Evolutionary conservation across 192 early-diverging fungal species (phyloP).

Genomic region (Mortierella antarctica): DNA sequence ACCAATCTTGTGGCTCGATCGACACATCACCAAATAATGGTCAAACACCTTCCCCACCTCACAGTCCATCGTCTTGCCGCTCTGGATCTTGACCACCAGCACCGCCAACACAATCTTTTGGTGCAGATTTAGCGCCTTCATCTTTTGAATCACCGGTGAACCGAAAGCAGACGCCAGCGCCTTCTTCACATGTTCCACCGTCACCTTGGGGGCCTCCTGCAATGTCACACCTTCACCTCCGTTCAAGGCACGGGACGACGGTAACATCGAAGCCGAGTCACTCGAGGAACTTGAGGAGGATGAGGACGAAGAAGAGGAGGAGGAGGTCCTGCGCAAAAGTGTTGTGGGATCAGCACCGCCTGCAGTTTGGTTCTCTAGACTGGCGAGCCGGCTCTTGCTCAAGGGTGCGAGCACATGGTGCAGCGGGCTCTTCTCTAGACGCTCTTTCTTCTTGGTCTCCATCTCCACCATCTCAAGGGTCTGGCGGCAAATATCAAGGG

Average conservation of each 20-base stretch:
- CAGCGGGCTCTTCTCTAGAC: slow-evolving; percentile 47
- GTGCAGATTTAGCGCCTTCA: slow-evolving; percentile 81
- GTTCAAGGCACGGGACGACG: slow-evolving; percentile 6
- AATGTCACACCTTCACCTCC: slow-evolving; percentile 2
- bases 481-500: slow-evolving; percentile 85
- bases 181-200: slow-evolving; percentile 80
- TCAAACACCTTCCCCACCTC: slow-evolving; percentile 68
- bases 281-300: neutral
- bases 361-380: slow-evolving; percentile 24
- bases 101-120: slow-evolving; percentile 82
- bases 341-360: slow-evolving; percentile 4
- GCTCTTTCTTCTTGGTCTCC: slow-evolving; percentile 65
- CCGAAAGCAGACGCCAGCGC: slow-evolving; percentile 74
- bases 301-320: neutral
- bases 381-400: slow-evolving; percentile 23
- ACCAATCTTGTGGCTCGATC: slow-evolving; percentile 55
- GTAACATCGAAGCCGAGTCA: neutral
- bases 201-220: slow-evolving; percentile 74
- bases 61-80: slow-evolving; percentile 59
- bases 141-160: slow-evolving; percentile 65
- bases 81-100: slow-evolving; percentile 60
- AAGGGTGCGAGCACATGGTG: slow-evolving; percentile 9
- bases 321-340: neutral
- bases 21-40: slow-evolving; percentile 69
- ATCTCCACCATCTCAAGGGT: slow-evolving; percentile 86